Evolutionary conservation across 371 early-diverging fungal genomes (phyloP), one percentile per base, ranked within the genome.

Genomic region (Mucor velutinosus): DNA sequence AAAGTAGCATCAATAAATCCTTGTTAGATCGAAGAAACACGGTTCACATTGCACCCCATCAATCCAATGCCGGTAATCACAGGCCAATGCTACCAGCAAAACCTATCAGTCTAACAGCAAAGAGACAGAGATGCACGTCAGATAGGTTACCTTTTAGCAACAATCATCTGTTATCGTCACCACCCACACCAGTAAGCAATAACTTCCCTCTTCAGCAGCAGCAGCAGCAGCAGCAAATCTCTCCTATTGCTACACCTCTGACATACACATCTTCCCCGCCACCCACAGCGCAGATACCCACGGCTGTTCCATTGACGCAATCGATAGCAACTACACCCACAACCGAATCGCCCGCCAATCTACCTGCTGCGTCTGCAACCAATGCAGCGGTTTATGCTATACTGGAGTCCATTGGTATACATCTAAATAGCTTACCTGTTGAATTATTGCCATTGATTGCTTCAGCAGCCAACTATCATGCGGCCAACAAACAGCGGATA

Each of bases 381-480:
- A 68, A 67, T 61, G 65, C 69, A 25, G 69, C 68, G 14, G 68
- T 71, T 15, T 61, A 71, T 59, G 65, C 69, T n/a, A 75, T 75
- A 30, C 56, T 75, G 25, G 75, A 75, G 32, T 71, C 75, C 0
- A 62, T 75, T 30, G 75, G 75, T 11, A 68, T 71, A 15, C 69
- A 75, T 60, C 21, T 75, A 10, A 62, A 71, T 23, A 75, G 58
- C 47, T 47, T 75, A 25, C 75, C 75, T 11, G 69, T 53, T 14
- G 75, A 75, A 25, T 15, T 75, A 11, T 45, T 75, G 57, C 75
- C 68, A 10, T 23, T 71, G 14, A 66, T 75, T 43, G 75, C 75
- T 2, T 71, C 75, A 7, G 75, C 75, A 32, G 75, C 75, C 3
- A 68, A 68, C 29, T 75, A 71, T 39, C 75, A 75, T 66, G 75